Evolutionary conservation across 2,329 filamentous ascomycete species (phyloP).

Genomic region (Talaromyces piceae): DNA sequence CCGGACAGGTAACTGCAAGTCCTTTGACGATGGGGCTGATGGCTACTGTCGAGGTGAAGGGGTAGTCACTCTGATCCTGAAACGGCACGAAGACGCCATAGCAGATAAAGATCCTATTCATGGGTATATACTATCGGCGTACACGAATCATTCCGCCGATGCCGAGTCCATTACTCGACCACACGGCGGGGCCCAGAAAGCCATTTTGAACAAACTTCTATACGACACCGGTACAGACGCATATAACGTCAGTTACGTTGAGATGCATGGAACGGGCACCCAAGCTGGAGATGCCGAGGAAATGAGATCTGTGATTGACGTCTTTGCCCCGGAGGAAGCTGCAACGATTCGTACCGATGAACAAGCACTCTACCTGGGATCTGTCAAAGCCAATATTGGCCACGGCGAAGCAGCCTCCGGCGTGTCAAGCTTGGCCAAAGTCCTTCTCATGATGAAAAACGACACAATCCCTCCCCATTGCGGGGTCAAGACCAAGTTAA

Average conservation of each 20-base stretch:
- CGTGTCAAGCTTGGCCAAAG: slow-evolving; percentile 22
- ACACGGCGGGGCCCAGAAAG: slow-evolving; percentile 67
- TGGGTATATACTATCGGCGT: slow-evolving; percentile 66
- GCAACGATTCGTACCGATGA: slow-evolving; percentile 41
- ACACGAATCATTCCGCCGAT: slow-evolving; percentile 75
- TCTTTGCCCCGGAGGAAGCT: slow-evolving; percentile 45
- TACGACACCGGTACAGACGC: slow-evolving; percentile 68
- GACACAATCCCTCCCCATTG: slow-evolving; percentile 26
- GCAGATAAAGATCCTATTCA: slow-evolving; percentile 63
- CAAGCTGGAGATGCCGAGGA: slow-evolving; percentile 78
- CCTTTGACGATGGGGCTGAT: slow-evolving; percentile 72
- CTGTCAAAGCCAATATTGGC: slow-evolving; percentile 58
- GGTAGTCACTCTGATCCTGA: slow-evolving; percentile 66
- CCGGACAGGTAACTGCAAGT: slow-evolving; percentile 65
- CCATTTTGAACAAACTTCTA: slow-evolving; percentile 62
- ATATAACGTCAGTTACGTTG: slow-evolving; percentile 70
- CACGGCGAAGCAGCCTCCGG: slow-evolving; percentile 58
- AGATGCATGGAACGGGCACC: slow-evolving; percentile 86
- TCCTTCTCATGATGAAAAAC: slow-evolving; percentile 31
- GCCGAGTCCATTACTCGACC: slow-evolving; percentile 79
- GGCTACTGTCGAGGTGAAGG: slow-evolving; percentile 76
- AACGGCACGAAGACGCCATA: slow-evolving; percentile 69
- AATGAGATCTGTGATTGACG: slow-evolving; percentile 65
- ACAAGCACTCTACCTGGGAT: slow-evolving; percentile 51
- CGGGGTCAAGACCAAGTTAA: slow-evolving; percentile 37